A percentile compares a stretch with the other conserved stretches of the same genome.
These are phyloP conservation scores for Rhynchosporium secalis DNA, from an alignment of 2,329 filamentous ascomycete species.

Conservation along the genomic window DNA sequence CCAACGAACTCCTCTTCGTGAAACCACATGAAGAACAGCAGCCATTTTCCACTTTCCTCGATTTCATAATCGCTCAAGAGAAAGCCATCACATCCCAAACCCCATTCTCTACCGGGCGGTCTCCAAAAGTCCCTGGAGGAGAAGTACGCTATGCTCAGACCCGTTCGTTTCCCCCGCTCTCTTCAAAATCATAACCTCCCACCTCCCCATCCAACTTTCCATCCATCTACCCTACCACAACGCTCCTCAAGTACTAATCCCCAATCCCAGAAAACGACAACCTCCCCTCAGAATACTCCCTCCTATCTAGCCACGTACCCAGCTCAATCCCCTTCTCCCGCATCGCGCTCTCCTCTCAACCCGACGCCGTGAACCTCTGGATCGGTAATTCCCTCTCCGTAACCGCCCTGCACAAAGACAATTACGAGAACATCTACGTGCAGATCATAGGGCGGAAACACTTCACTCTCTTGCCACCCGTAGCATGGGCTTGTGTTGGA, in stretches of 20 bases:
- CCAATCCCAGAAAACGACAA: conserved; percentile 70
- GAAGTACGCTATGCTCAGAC: conserved; percentile 75
- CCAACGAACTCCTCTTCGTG: conserved; percentile 55
- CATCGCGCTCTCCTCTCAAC: conserved; percentile 63
- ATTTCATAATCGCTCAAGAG: conserved; percentile 61
- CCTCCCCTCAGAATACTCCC: conserved; percentile 68
- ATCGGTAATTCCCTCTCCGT: conserved; percentile 70
- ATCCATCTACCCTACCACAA: not conserved
- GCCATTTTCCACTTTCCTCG: conserved; percentile 61
- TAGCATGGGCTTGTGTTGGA: conserved; percentile 67
- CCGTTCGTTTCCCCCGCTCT: conserved; percentile 48
- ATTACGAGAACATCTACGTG: conserved; percentile 83
- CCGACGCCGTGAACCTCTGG: conserved; percentile 83
- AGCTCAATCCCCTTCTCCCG: conserved; percentile 68
- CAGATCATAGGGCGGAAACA: conserved; percentile 73
- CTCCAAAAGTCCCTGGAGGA: conserved; percentile 20
- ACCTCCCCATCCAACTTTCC: too few relatives aligned
- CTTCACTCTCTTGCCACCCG: conserved; percentile 72
- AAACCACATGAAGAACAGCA: conserved; percentile 71
- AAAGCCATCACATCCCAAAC: conserved; percentile 26
- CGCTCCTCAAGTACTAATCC: not conserved
- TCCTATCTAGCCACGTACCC: conserved; percentile 64
- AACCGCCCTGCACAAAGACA: conserved; percentile 77
- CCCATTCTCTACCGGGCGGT: not conserved
- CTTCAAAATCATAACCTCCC: not conserved